Percentiles rank a stretch among this genome's conserved stretches.
These are phyloP conservation scores for Blumeriella jaapii DNA, from an alignment of 2,329 filamentous ascomycete species.

Conservation along the genomic window DNA sequence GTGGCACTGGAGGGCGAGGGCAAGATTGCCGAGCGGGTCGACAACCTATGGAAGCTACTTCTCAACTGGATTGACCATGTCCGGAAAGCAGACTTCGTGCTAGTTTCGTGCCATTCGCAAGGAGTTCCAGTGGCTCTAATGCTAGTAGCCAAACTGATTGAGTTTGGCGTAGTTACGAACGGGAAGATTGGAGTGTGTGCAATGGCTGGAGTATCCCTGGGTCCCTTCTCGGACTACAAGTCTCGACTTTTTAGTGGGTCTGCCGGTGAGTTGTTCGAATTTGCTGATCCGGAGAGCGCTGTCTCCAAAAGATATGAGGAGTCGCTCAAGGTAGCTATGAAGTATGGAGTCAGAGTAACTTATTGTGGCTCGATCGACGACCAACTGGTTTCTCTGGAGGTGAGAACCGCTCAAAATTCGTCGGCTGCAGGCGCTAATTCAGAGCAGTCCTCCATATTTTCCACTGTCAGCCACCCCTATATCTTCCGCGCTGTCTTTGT, in stretches of 20 bases:
- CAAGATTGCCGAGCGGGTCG: conserved; percentile 77
- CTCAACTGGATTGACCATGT: conserved; percentile 93
- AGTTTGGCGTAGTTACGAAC: conserved; percentile 70
- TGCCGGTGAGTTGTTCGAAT: conserved; percentile 91
- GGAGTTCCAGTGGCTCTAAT: conserved; percentile 90
- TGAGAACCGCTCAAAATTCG: conserved; percentile 26
- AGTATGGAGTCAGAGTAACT: conserved; percentile 70
- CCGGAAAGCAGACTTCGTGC: conserved; percentile 72
- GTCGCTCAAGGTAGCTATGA: conserved; percentile 61
- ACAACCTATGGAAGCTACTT: conserved; percentile 86
- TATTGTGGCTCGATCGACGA: conserved; percentile 95
- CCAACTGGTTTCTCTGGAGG: conserved; percentile 86
- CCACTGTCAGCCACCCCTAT: conserved; percentile 77
- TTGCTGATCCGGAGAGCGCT: conserved; percentile 67
- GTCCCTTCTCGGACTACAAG: conserved; percentile 86
- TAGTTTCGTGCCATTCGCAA: conserved; percentile 91
- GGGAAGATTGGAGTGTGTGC: conserved; percentile 77
- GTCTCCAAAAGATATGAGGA: conserved; percentile 74
- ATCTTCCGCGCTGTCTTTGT: conserved; percentile 95
- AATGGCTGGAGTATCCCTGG: conserved; percentile 80
- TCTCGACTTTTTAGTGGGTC: conserved; percentile 81
- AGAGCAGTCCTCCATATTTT: conserved; percentile 66
- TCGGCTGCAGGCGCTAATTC: conserved; percentile 12
- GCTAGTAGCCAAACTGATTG: conserved; percentile 83
- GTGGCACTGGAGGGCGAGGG: conserved; percentile 92